phyloP scores from a whole-genome alignment of 768 basidiomycete species.

The Tricholoma flavovirens region DNA sequence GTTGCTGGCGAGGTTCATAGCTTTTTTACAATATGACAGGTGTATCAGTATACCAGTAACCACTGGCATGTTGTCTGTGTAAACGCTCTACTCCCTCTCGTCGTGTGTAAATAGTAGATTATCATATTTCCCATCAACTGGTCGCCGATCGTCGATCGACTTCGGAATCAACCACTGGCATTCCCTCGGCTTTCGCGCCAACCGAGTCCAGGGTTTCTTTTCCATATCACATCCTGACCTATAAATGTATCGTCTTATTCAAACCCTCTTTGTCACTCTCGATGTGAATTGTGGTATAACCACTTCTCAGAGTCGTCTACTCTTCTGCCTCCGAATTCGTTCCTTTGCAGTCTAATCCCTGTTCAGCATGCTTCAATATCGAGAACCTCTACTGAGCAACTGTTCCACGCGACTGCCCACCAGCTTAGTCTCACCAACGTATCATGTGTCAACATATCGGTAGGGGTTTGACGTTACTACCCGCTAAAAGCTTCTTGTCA shows the following conservation, averaged over 20 bases:
- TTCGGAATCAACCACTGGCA: neutral
- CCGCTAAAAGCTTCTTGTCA: neutral
- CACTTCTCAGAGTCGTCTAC: neutral
- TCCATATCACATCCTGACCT: too few relatives aligned
- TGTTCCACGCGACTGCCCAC: conserved; percentile 15
- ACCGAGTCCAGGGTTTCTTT: too few relatives aligned
- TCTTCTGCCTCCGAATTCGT: neutral
- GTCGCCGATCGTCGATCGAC: neutral
- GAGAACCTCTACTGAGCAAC: conserved; percentile 20
- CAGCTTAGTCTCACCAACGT: conserved; percentile 12
- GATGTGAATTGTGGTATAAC: conserved; percentile 11
- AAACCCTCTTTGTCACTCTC: conserved; percentile 11
- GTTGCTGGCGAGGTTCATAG: too few relatives aligned
- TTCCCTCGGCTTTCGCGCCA: neutral
- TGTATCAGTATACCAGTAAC: too few relatives aligned
- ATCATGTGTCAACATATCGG: conserved; percentile 49
- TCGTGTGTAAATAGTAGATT: neutral
- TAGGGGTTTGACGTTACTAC: conserved; percentile 18
- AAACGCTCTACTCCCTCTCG: neutral
- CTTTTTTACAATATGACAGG: too few relatives aligned
- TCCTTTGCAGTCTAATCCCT: neutral
- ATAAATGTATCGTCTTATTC: neutral
- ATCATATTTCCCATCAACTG: neutral
- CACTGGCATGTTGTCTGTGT: neutral
- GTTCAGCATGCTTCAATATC: conserved; percentile 14